Percentiles rank a stretch among this genome's conserved stretches.
These are phyloP conservation scores for Quillaja saponaria DNA, from an alignment of 306 rosid species.

Conservation along the genomic window DNA sequence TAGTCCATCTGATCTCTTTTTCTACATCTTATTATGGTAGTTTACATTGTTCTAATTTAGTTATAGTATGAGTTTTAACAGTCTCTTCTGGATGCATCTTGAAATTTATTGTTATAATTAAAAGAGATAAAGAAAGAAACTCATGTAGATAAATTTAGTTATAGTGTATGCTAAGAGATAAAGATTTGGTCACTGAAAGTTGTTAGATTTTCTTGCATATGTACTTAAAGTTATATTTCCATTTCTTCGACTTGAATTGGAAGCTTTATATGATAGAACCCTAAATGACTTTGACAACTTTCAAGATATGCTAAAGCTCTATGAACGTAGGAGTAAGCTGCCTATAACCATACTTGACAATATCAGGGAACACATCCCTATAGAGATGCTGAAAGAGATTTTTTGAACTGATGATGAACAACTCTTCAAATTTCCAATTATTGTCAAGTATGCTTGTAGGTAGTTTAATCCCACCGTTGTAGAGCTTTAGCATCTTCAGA, in stretches of 20 bases:
- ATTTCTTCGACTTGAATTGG: constrained; percentile 45
- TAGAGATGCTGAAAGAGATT: constrained; percentile 57
- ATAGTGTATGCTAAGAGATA: constrained; percentile 63
- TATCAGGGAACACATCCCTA: constrained; percentile 45
- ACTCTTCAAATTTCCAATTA: constrained; percentile 49
- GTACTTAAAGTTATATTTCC: constrained; percentile 62
- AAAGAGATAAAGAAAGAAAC: not conserved
- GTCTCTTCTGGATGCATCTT: too few species aligned
- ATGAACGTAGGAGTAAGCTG: constrained; percentile 61
- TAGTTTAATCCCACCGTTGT: too few species aligned
- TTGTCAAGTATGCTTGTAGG: too few species aligned
- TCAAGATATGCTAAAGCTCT: constrained; percentile 59
- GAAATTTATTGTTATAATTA: too few species aligned
- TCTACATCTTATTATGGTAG: too few species aligned
- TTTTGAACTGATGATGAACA: constrained; percentile 63
- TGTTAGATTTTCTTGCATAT: constrained; percentile 61
- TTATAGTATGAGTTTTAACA: not conserved
- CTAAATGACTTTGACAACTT: constrained; percentile 52
- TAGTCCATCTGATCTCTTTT: not conserved
- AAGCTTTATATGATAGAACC: constrained; percentile 33
- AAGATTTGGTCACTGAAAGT: constrained; percentile 66
- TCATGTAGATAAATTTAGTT: not conserved
- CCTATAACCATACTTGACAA: constrained; percentile 44
- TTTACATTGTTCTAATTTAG: not conserved
- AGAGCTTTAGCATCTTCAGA: constrained; percentile 47